A percentile compares a stretch with the other conserved stretches of the same genome.
phyloP scores from a whole-genome alignment of 2,329 filamentous ascomycete genomes.

The Nemania abortiva region DNA sequence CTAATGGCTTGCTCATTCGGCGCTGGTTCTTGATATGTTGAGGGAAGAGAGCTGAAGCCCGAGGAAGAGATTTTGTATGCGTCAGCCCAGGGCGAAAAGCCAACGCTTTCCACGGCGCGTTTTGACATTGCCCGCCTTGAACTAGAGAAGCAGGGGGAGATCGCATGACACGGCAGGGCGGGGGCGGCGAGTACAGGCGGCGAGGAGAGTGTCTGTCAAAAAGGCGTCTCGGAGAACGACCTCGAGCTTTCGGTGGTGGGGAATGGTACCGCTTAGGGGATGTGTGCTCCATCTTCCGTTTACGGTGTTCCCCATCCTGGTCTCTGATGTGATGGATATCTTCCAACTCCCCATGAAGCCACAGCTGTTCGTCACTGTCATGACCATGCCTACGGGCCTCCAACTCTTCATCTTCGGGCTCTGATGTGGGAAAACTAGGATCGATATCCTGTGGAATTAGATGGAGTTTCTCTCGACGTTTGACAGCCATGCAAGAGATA shows the following conservation, averaged over 20 bases:
- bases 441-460: constrained; percentile 96
- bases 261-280: constrained; percentile 72
- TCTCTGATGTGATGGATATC: constrained; percentile 71
- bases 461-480: constrained; percentile 83
- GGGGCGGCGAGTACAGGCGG: constrained; percentile 77
- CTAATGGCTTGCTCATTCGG: constrained; percentile 48
- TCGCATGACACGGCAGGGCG: constrained; percentile 60
- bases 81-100: constrained; percentile 74
- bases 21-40: constrained; percentile 61
- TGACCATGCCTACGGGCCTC: constrained; percentile 71
- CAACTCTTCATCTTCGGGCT: constrained; percentile 87
- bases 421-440: constrained; percentile 94
- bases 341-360: constrained; percentile 79
- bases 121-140: constrained; percentile 45
- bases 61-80: constrained; percentile 88
- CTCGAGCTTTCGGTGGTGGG: constrained; percentile 64
- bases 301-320: constrained; percentile 59
- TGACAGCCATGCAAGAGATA: constrained; percentile 83
- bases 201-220: constrained; percentile 78
- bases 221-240: constrained; percentile 68
- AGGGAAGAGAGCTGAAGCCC: constrained; percentile 78
- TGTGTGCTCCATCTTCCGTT: constrained; percentile 61
- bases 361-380: constrained; percentile 76
- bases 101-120: constrained; percentile 59
- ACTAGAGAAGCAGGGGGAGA: constrained; percentile 57